Base-by-base conservation (phyloP, 345 rosid species). In the Syzygium aqueum region DNA sequence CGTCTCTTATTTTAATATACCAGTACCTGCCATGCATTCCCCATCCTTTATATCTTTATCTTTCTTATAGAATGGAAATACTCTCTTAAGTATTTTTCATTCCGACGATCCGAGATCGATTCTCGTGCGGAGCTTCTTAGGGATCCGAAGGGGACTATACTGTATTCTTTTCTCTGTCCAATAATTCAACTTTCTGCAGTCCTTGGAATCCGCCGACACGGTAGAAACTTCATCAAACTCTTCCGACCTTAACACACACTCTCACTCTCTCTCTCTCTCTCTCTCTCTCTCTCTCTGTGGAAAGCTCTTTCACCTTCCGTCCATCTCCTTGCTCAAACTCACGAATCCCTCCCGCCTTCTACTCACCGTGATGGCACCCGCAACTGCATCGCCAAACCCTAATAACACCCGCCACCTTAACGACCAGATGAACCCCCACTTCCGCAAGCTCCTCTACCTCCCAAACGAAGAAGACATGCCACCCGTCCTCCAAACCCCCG, bases 401-500 rank as follows among this genome's bases (percentile, higher is more conserved):
- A 21, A 30, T 2, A 65, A 15, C 77, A 8, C 77, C 23, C 77
- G 77, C 77, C 43, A 16, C 43, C 77, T 16, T 33, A 16, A 8
- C 9, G 46, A 17, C 46, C 80, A 33, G 46, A 73, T 73, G 80
- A 8, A 73, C 8, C 49, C 80, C 80, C 80, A 73, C 46, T 77
- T 11, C 33, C 52, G 51, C 84, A 54, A 22, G 27, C 40, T n/a
- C 87, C 84, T 23, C 40, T 49, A 11, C 86, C 73, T 83, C 88
- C 91, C 33, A 84, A 13, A 0, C 90, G 85, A 3, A 88, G 88
- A 73, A 30, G 53, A 77, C 51, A 23, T 86, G 30, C 84, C 86
- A 7, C 40, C 21, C 87, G 2, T 67, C 56, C 27, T 85, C 87
- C 3, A 10, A 86, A n/a, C 51, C 51, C 43, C 59, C 61, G 23